Evolutionary conservation across 1,284 basidiomycete species (phyloP).

Genomic region (Vanrija sp.): DNA sequence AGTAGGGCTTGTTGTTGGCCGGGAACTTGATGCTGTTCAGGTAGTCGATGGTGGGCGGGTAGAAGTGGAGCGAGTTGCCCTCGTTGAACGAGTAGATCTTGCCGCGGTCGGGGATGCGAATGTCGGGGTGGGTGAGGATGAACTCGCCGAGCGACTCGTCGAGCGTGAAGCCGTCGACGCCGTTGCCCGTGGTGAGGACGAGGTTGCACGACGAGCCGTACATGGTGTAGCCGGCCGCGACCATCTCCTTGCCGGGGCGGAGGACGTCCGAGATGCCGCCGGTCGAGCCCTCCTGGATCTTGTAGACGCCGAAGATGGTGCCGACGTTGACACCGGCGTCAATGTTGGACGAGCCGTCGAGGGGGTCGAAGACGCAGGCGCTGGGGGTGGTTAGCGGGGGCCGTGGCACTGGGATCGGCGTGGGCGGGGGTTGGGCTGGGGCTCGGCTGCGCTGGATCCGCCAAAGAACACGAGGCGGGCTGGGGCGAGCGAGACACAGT

Average conservation of each 20-base stretch:
- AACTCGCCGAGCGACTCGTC: slow-evolving; percentile 96
- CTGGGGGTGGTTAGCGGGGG: slow-evolving; percentile 20
- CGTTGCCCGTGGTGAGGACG: slow-evolving; percentile 89
- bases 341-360: slow-evolving; percentile 98
- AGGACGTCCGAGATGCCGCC: slow-evolving; percentile 84
- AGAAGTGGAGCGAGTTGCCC: slow-evolving; percentile 93
- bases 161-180: slow-evolving; percentile 97
- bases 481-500: neutral
- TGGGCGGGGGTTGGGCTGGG: neutral
- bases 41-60: slow-evolving; percentile 79
- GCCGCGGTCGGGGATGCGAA: slow-evolving; percentile 85
- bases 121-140: slow-evolving; percentile 97
- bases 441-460: neutral
- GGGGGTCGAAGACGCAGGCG: slow-evolving; percentile 97
- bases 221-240: slow-evolving; percentile 96
- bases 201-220: slow-evolving; percentile 98
- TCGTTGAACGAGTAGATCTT: slow-evolving; percentile 99
- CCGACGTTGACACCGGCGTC: slow-evolving; percentile 99
- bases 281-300: slow-evolving; percentile 66
- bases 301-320: slow-evolving; percentile 98
- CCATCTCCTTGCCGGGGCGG: slow-evolving; percentile 93
- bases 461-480: neutral
- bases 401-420: too few relatives aligned
- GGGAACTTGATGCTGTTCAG: slow-evolving; percentile 95
- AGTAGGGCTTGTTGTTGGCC: slow-evolving; percentile 67